These are phyloP conservation scores for Trichosporon faecale DNA, from an alignment of 1,284 basidiomycete genomes.

Conservation along the genomic window DNA sequence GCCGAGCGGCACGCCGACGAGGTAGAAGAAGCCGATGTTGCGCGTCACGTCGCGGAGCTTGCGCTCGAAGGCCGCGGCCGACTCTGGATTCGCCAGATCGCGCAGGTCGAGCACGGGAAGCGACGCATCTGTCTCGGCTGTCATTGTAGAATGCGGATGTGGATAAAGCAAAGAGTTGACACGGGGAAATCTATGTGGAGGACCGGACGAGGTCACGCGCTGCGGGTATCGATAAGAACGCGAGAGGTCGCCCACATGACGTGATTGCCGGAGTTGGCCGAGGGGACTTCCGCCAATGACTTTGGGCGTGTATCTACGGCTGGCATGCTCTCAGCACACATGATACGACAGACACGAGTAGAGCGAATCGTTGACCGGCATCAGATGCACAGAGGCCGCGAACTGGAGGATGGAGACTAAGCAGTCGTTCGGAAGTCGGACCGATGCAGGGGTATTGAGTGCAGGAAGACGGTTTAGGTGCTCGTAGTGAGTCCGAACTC, in stretches of 20 bases:
- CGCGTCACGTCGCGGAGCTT: slow-evolving; percentile 22
- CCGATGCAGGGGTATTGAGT: no score
- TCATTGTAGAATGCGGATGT: neutral
- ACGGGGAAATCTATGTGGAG: neutral
- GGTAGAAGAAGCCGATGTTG: slow-evolving; percentile 41
- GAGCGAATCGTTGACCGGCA: no score
- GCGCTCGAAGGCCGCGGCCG: slow-evolving; percentile 15
- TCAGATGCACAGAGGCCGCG: no score
- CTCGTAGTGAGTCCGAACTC: no score
- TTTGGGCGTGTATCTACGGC: no score
- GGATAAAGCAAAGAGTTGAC: neutral
- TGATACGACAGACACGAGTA: no score
- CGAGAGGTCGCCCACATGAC: neutral
- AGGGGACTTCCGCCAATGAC: neutral
- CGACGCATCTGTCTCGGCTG: neutral
- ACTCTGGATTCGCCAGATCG: slow-evolving; percentile 16
- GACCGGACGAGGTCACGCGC: neutral
- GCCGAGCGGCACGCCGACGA: slow-evolving; percentile 35
- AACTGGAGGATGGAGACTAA: no score
- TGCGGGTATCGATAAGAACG: neutral
- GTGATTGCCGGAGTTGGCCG: slow-evolving; percentile 9
- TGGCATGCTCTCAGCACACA: no score
- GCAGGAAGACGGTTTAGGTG: no score
- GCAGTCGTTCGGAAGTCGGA: no score
- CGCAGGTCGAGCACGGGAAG: slow-evolving; percentile 25